Percentiles rank a stretch among this genome's conserved stretches.
These are phyloP conservation scores for Harringtonia aguacate DNA, from an alignment of 2,329 filamentous ascomycete species.

Conservation along the genomic window DNA sequence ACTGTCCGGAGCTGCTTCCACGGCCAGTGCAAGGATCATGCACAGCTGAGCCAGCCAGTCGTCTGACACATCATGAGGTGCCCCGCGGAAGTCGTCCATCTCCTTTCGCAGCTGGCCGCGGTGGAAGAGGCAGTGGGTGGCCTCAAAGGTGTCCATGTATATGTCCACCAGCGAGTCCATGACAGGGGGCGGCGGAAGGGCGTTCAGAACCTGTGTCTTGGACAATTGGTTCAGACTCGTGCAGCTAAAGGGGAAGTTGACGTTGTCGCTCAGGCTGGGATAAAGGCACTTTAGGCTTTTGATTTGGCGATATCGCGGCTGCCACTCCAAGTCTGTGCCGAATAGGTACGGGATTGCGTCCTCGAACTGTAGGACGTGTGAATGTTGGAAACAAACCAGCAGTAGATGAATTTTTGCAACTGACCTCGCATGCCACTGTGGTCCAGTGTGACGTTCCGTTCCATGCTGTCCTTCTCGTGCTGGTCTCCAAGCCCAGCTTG, in stretches of 20 bases:
- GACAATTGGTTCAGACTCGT: slow-evolving; percentile 7
- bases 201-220: slow-evolving; percentile 10
- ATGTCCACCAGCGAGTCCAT: slow-evolving; percentile 13
- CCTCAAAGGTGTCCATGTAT: slow-evolving; percentile 16
- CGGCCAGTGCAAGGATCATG: slow-evolving; percentile 16
- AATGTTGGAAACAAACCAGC: slow-evolving; percentile 1
- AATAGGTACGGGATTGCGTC: slow-evolving; percentile 15
- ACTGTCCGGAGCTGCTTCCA: too few relatives aligned
- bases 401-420: too few relatives aligned
- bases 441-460: too few relatives aligned
- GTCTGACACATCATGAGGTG: slow-evolving; percentile 10
- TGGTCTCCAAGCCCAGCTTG: too few relatives aligned
- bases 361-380: slow-evolving; percentile 10
- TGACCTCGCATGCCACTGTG: too few relatives aligned
- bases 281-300: slow-evolving; percentile 15
- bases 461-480: too few relatives aligned
- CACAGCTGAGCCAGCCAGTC: slow-evolving; percentile 17
- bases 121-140: slow-evolving; percentile 16
- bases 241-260: slow-evolving; percentile 16
- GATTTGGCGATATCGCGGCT: slow-evolving; percentile 14
- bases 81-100: slow-evolving; percentile 12
- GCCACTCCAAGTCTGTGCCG: slow-evolving; percentile 14
- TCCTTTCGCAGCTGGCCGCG: slow-evolving; percentile 13
- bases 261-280: slow-evolving; percentile 8
- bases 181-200: too few relatives aligned